Conservation (phyloP, 2,329 filamentous ascomycete genomes). For the Elsinoe arachidis region DNA sequence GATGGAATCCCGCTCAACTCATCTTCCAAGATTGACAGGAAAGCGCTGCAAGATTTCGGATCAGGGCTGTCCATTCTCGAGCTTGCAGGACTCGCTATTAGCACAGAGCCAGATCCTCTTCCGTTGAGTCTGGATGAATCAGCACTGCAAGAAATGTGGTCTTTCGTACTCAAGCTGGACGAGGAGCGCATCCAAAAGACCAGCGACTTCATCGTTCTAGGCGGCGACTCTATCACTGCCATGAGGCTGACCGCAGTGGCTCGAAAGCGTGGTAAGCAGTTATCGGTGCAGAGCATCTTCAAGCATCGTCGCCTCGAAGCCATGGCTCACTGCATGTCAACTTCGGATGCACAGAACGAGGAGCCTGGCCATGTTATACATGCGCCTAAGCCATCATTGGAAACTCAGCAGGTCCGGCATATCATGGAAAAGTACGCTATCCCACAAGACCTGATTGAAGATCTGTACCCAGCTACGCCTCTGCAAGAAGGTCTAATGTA, state of each 20-base stretch:
- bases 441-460: slow-evolving; percentile 48
- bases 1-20: slow-evolving; percentile 61
- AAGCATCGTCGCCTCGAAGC: neutral
- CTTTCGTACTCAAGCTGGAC: slow-evolving; percentile 37
- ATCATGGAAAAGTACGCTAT: slow-evolving; percentile 19
- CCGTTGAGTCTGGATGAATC: slow-evolving; percentile 48
- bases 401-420: slow-evolving; percentile 23
- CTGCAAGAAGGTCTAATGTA: slow-evolving; percentile 82
- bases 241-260: slow-evolving; percentile 39
- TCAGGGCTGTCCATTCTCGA: neutral
- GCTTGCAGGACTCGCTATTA: neutral
- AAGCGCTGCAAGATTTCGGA: neutral
- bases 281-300: slow-evolving; percentile 16
- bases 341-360: too few species aligned
- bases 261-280: slow-evolving; percentile 42
- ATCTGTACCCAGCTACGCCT: slow-evolving; percentile 72
- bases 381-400: too few species aligned
- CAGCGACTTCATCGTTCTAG: neutral
- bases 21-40: slow-evolving; percentile 45
- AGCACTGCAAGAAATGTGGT: slow-evolving; percentile 45
- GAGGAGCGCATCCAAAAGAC: neutral
- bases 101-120: neutral
- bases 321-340: slow-evolving; percentile 14
- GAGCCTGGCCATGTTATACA: too few species aligned
- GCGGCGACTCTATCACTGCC: slow-evolving; percentile 7